Conservation (phyloP, 768 basidiomycete genomes). For the Porpolomopsis calyptriformis region DNA sequence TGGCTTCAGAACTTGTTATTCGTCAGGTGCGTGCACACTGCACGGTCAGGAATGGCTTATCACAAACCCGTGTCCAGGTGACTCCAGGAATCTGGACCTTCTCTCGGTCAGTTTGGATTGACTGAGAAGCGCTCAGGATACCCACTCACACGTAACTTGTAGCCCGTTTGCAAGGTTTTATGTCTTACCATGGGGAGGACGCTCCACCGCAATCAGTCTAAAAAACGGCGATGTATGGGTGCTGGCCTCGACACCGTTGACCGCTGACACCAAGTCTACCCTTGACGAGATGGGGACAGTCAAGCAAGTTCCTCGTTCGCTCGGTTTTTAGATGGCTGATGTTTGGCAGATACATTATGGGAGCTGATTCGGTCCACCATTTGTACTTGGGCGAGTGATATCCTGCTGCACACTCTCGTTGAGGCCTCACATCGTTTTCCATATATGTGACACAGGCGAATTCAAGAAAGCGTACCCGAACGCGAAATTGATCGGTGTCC, state of each 20-base stretch:
- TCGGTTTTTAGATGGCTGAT: not conserved
- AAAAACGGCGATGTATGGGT: conserved; percentile 65
- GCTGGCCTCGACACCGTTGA: conserved; percentile 69
- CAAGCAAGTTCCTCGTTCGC: conserved; percentile 30
- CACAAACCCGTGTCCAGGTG: conserved; percentile 25
- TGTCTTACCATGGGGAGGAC: conserved; percentile 66
- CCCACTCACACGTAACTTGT: conserved; percentile 1
- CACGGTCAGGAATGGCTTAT: not conserved
- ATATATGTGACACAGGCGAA: conserved; percentile 35
- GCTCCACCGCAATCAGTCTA: conserved; percentile 73
- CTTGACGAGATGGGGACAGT: conserved; percentile 59
- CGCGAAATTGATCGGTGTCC: conserved; percentile 63
- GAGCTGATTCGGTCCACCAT: conserved; percentile 48
- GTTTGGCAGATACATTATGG: conserved; percentile 42
- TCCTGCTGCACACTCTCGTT: no score
- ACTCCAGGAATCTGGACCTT: conserved; percentile 52
- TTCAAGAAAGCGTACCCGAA: conserved; percentile 61
- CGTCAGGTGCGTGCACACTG: not conserved
- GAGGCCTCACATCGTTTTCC: no score
- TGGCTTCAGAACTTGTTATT: not conserved
- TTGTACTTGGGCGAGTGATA: conserved; percentile 41
- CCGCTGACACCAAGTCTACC: conserved; percentile 50
- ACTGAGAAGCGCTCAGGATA: not conserved
- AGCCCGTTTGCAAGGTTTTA: conserved; percentile 63
- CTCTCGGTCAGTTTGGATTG: conserved; percentile 35